Base-by-base conservation (phyloP, 768 basidiomycete species). In the Tephrocybe rancida region DNA sequence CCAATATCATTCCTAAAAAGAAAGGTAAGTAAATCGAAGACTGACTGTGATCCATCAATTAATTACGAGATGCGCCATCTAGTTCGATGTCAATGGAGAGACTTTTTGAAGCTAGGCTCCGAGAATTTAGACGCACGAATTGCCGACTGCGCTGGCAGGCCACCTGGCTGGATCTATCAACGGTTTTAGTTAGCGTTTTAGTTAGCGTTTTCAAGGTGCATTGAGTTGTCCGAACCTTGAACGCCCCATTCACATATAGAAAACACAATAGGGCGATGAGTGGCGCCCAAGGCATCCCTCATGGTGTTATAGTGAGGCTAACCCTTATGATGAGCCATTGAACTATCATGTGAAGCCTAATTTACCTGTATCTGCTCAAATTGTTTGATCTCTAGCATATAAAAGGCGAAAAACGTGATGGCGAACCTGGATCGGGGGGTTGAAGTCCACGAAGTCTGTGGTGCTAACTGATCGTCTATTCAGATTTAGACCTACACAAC, bases 211-310 rank as follows among this genome's bases (percentile, higher is more conserved):
- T 19, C 6, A n/a, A 21, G 21, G 6, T 3, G 11, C 6, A 0
- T 9, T 3, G 4, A 16, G 11, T 44, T 7, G 18, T 16, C 25
- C 19, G 8, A 14, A 70, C 70, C 69, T 67, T 79, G 79, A 24
- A 78, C 73, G 27, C 80, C 80, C 69, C 72, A 72, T 52, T 72
- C 76, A 42, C 81, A 81, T n/a, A 81, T 71, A 7, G 79, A 78
- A 55, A 77, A 83, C 2, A 80, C 69, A 38, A 83, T 73, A 13
- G 77, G 77, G 13, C 78, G 73, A 7, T 68, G 69, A 1, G 76
- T 78, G 7, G 71, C 71, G 41, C 64, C 66, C 27, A 82, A 62
- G 1, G 79, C 80, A 55, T 79, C 68, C 48, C 73, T 64, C 80
- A 82, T 82, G 6, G 77, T 65, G 10, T 56, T 61, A 55, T 72